Conservation (phyloP, 805 yeast species). For the Nakazawaea siamensis region DNA sequence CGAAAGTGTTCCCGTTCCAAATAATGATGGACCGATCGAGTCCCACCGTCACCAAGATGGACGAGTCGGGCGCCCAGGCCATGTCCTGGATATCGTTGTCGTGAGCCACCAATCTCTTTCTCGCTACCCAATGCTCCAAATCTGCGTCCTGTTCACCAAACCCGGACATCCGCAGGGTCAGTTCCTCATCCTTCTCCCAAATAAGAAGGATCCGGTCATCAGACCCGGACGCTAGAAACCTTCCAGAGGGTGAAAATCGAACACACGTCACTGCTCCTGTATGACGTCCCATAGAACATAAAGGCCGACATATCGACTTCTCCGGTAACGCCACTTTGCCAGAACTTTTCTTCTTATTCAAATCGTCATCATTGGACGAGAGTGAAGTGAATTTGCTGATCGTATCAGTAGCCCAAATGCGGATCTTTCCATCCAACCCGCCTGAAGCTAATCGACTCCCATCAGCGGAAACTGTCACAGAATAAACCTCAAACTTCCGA, state of each 20-base stretch:
- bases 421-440: constrained; percentile 85
- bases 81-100: constrained; percentile 97
- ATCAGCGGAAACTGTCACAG: constrained; percentile 73
- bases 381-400: constrained; percentile 31
- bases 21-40: constrained; percentile 86
- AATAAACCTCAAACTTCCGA: constrained; percentile 75
- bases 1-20: constrained; percentile 92
- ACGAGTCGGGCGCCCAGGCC: constrained; percentile 96
- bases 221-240: constrained; percentile 88
- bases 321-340: constrained; percentile 12
- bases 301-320: constrained; percentile 38
- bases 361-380: constrained; percentile 12
- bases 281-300: constrained; percentile 90
- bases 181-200: constrained; percentile 85
- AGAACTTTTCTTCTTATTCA: not conserved
- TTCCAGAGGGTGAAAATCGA: constrained; percentile 85
- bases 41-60: constrained; percentile 87
- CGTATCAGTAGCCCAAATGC: constrained; percentile 74
- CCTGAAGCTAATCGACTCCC: constrained; percentile 88
- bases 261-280: constrained; percentile 96
- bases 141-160: constrained; percentile 70
- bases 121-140: constrained; percentile 88
- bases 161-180: constrained; percentile 40
- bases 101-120: constrained; percentile 90
- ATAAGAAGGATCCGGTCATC: constrained; percentile 88